Conservation (phyloP, 2,329 filamentous ascomycete genomes). For the Claviceps digitariae region DNA sequence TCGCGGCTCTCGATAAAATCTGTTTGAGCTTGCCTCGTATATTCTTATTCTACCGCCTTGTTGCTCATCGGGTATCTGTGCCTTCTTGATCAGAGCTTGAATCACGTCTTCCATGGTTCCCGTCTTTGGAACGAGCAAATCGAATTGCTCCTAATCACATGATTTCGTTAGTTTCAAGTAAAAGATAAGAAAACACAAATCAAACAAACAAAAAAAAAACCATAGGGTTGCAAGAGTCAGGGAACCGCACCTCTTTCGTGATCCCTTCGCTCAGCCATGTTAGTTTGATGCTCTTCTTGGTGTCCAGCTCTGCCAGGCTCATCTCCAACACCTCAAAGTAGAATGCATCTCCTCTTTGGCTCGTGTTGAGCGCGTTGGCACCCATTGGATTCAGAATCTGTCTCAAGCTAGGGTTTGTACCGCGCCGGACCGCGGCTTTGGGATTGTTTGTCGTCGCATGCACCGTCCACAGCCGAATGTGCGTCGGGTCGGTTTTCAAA, state of each 20-base stretch:
- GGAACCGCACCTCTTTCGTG: slow-evolving; percentile 59
- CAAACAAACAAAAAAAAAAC: background rate
- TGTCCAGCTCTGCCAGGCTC: slow-evolving; percentile 83
- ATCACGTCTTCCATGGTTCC: slow-evolving; percentile 70
- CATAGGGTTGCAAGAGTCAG: background rate
- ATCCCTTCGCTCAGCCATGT: slow-evolving; percentile 82
- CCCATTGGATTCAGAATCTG: slow-evolving; percentile 68
- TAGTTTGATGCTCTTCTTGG: slow-evolving; percentile 75
- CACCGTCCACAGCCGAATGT: slow-evolving; percentile 84
- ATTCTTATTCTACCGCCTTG: slow-evolving; percentile 60
- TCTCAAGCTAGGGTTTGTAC: slow-evolving; percentile 55
- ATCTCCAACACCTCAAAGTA: slow-evolving; percentile 93
- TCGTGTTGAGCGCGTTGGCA: slow-evolving; percentile 50
- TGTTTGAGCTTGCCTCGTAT: slow-evolving; percentile 71
- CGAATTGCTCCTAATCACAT: slow-evolving; percentile 49
- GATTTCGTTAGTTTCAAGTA: background rate
- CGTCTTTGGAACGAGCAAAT: slow-evolving; percentile 78
- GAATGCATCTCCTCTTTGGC: slow-evolving; percentile 61
- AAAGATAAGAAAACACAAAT: background rate
- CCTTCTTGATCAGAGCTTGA: slow-evolving; percentile 63
- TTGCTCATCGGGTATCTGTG: slow-evolving; percentile 59
- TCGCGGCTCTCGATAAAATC: slow-evolving; percentile 66
- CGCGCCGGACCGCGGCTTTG: slow-evolving; percentile 63
- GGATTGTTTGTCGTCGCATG: slow-evolving; percentile 64
- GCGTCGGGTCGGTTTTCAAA: slow-evolving; percentile 65